Evolutionary conservation across 2,329 filamentous ascomycete genomes (phyloP).

Genomic region (Paecilomyces fulvus): DNA sequence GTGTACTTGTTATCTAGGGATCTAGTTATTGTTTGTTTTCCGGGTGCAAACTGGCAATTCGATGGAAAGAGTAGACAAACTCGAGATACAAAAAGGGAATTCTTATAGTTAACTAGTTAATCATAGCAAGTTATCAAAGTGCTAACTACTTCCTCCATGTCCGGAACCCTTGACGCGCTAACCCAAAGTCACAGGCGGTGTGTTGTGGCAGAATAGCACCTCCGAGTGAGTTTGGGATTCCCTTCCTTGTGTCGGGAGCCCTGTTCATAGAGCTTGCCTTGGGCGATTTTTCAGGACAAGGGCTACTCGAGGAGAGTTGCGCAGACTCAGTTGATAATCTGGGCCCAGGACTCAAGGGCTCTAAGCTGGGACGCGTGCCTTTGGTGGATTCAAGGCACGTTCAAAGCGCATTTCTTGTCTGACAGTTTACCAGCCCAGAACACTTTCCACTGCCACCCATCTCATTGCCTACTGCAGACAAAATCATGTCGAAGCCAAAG

Average conservation of each 20-base stretch:
- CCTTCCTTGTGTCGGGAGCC: neutral
- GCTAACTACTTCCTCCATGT: no score
- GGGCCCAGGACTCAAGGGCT: slow-evolving; percentile 6
- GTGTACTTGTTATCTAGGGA: neutral
- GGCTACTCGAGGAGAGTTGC: slow-evolving; percentile 4
- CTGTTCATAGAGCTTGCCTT: neutral
- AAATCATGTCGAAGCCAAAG: slow-evolving; percentile 32
- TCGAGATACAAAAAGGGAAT: no score
- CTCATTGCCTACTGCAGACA: neutral
- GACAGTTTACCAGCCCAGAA: neutral
- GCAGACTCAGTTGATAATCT: neutral
- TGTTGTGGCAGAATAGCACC: slow-evolving; percentile 17
- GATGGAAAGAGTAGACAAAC: neutral
- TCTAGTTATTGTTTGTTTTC: neutral
- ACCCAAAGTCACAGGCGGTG: slow-evolving; percentile 15
- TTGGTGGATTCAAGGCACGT: slow-evolving; percentile 5
- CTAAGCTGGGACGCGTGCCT: slow-evolving; percentile 5
- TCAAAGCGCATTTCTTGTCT: neutral
- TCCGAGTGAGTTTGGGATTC: slow-evolving; percentile 11
- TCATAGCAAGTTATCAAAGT: no score
- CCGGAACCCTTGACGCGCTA: neutral
- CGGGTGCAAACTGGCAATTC: neutral
- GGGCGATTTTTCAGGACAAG: slow-evolving; percentile 3
- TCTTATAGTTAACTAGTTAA: no score
- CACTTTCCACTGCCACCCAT: neutral